Base-by-base conservation (phyloP, 169 alveolate genomes). In the Eimeria acervulina region DNA sequence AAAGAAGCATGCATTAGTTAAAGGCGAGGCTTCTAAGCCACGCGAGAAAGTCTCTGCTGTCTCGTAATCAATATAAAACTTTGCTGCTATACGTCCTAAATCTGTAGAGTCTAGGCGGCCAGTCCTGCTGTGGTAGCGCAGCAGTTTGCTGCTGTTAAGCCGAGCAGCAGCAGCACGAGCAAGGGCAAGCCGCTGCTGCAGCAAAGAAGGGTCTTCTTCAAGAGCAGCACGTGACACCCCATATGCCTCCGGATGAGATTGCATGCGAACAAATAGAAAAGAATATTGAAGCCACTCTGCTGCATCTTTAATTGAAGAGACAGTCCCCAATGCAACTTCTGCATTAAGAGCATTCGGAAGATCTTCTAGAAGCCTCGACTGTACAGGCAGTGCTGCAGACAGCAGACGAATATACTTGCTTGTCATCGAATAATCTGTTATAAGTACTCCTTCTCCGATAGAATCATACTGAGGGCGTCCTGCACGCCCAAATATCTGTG, bases 401-500 rank as follows among this genome's bases (percentile, higher is more conserved):
- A 84, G 23, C 40, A 61, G 36, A 19, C 68, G 66, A 19, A 88
- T 28, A 76, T 95, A 95, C 36, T 33, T 33, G 23, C 8, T 17
- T 33, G 90, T 52, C 40, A 76, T 89, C 13, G 3, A 42, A 42
- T 52, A 51, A 28, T 87, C 93, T 7, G 84, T 66, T 47, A 93
- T 85, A 38, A 93, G 68, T 6, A 51, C 51, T 0, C 95, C 99
- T 88, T 98, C 99, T 8, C 99, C 99, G 47, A 97, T 96, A 23
- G 98, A 98, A 98, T 99, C 99, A 97, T 97, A 99, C 84, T 99
- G 99, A 0, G 99, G 99, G 74, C 99, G 97, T 12, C 99, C 99
- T 0, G 99, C 99, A 70, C 99, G 98, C 6, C 99, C 99, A 95
- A 99, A 98, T 99, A 99, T 99, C 12, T 99, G 99, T 84, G 98